Evolutionary conservation across 2,329 filamentous ascomycete genomes (phyloP).

Genomic region (Neonectria coccinea): DNA sequence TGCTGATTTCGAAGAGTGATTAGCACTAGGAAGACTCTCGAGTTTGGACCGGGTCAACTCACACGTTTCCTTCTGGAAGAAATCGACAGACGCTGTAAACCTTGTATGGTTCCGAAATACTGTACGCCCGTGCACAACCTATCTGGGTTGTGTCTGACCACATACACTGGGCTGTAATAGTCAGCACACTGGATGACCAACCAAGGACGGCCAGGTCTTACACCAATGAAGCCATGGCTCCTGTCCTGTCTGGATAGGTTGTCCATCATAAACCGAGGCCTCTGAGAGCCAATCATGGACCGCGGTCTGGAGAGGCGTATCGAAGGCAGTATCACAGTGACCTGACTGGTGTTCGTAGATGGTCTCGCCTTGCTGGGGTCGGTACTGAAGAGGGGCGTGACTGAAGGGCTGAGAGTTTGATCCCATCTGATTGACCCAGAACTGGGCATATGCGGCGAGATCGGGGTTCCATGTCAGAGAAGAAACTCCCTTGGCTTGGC

Average conservation of each 20-base stretch:
- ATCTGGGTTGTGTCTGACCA: constrained; percentile 50
- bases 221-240: constrained; percentile 54
- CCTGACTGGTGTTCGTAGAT: constrained; percentile 49
- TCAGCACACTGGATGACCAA: constrained; percentile 20
- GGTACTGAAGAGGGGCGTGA: constrained; percentile 47
- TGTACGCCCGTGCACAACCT: constrained; percentile 50
- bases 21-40: background rate
- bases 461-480: constrained; percentile 48
- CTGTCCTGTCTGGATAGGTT: constrained; percentile 48
- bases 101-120: constrained; percentile 49
- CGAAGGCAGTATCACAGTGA: constrained; percentile 47
- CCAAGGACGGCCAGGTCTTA: constrained; percentile 33
- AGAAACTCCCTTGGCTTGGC: constrained; percentile 43
- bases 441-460: constrained; percentile 49
- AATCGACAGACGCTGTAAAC: constrained; percentile 52
- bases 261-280: constrained; percentile 45
- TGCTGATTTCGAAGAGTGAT: constrained; percentile 21
- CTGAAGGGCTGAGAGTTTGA: constrained; percentile 46
- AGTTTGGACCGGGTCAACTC: constrained; percentile 29
- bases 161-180: constrained; percentile 50
- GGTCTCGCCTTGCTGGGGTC: constrained; percentile 52
- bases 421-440: constrained; percentile 52
- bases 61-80: constrained; percentile 52
- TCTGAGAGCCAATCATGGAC: constrained; percentile 49
- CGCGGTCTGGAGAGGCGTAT: constrained; percentile 47